Evolutionary conservation across 495 filamentous ascomycete genomes (phyloP).

Genomic region (Daldinia vernicosa): DNA sequence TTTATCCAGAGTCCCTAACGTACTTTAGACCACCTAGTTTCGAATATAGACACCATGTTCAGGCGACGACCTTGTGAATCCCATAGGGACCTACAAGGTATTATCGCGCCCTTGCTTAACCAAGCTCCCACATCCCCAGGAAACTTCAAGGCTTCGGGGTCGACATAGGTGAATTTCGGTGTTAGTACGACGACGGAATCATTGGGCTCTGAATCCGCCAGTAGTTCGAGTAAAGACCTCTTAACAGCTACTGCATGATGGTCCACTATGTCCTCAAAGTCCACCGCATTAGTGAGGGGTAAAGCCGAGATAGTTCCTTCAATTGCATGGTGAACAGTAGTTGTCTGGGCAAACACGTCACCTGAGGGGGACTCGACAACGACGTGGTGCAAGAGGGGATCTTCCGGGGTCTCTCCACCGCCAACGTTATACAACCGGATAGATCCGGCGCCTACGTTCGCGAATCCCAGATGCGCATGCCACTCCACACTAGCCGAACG

Average conservation of each 20-base stretch:
- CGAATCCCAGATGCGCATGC: slow-evolving; percentile 59
- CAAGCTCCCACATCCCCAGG: slow-evolving; percentile 1
- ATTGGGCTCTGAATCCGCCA: not conserved
- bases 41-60: slow-evolving; percentile 39
- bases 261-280: not conserved
- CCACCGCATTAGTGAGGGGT: not conserved
- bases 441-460: slow-evolving; percentile 33
- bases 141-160: not conserved
- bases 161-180: slow-evolving; percentile 40
- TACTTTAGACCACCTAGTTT: slow-evolving; percentile 31
- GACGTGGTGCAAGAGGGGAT: slow-evolving; percentile 31
- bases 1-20: not conserved
- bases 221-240: slow-evolving; percentile 2
- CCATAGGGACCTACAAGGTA: slow-evolving; percentile 47
- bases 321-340: slow-evolving; percentile 1
- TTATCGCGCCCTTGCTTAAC: slow-evolving; percentile 26
- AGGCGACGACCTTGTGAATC: slow-evolving; percentile 37
- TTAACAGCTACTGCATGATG: slow-evolving; percentile 5
- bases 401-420: not conserved
- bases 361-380: slow-evolving; percentile 28
- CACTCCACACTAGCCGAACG: slow-evolving; percentile 76
- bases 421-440: slow-evolving; percentile 18
- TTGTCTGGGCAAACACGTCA: slow-evolving; percentile 41
- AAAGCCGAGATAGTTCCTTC: not conserved
- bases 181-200: not conserved